Conservation (phyloP, 108 stramenopile species). For the Cyclotella sp. region DNA sequence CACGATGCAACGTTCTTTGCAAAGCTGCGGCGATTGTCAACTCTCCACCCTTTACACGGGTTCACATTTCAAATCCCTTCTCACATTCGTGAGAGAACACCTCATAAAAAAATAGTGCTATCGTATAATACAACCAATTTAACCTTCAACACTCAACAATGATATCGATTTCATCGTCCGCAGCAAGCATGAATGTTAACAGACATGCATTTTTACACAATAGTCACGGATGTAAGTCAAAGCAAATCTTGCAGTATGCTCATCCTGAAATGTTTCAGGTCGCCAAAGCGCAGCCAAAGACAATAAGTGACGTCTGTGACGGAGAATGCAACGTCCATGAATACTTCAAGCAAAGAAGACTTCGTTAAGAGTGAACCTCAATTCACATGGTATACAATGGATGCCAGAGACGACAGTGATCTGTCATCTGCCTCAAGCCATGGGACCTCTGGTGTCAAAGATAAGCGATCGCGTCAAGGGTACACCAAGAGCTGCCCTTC, state of each 20-base stretch:
- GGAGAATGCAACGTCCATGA: background rate
- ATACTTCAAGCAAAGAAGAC: too few relatives aligned
- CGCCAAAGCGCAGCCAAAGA: background rate
- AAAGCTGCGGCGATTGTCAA: too few relatives aligned
- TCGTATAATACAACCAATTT: too few relatives aligned
- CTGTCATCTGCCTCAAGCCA: background rate
- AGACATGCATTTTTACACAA: background rate
- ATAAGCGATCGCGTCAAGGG: background rate
- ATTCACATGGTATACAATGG: background rate
- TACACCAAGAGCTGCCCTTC: background rate
- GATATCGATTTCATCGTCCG: background rate
- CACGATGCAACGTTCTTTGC: too few relatives aligned
- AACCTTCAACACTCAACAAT: background rate
- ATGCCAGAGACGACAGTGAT: background rate
- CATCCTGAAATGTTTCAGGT: too few relatives aligned
- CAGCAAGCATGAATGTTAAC: background rate
- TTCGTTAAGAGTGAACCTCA: too few relatives aligned
- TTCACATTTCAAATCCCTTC: too few relatives aligned
- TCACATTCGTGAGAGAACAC: too few relatives aligned
- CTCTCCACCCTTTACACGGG: too few relatives aligned
- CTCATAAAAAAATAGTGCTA: too few relatives aligned
- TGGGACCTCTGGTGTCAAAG: background rate
- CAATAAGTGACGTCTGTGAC: background rate
- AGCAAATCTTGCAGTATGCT: background rate
- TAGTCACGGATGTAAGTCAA: background rate